Evolutionary conservation across 2,329 filamentous ascomycete species (phyloP), one percentile per base, ranked within the genome.

Genomic region (Shiraia sp.): DNA sequence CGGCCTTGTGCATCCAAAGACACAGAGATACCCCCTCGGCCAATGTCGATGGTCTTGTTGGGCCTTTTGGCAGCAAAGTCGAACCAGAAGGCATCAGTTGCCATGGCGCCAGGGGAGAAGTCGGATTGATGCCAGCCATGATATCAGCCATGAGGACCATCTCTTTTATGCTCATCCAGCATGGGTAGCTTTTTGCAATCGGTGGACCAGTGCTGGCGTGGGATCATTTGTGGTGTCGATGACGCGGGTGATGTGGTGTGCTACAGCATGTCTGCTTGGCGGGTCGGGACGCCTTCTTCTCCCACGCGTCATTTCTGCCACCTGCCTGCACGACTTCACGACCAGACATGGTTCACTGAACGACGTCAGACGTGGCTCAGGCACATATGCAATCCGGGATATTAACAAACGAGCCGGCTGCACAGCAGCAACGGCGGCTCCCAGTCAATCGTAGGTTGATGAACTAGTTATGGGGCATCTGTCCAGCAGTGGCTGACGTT

Each of bases 381-480:
- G 39, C 30, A 25, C 49, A 13, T 27, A 53, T 55, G 51, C 44
- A 44, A 22, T 36, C 42, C 34, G 43, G 32, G 29, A 26, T 42
- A 33, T 10, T 46, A 7, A 39, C 44, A 29, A 42, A 46, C 12
- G 36, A 36, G 30, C 45, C 41, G 15, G 51, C 49, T 29, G 42
- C 42, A 6, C 49, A 47, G 19, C 45, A 41, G 15, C 47, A 52
- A 32, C 54, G 53, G 22, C 25, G 38, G 24, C 16, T 59, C 13
- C 56, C 56, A 2, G 54, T 59, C 13, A 59, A 59, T 27, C 56
- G 54, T 32, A 47, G 56, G 26, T n/a, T n/a, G n/a, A n/a, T n/a
- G n/a, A n/a, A n/a, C n/a, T n/a, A n/a, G n/a, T n/a, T n/a, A n/a
- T n/a, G n/a, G n/a, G n/a, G n/a, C n/a, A n/a, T n/a, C n/a, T n/a